phyloP scores from a whole-genome alignment of 768 basidiomycete genomes.

The Favolaschia claudopus region DNA sequence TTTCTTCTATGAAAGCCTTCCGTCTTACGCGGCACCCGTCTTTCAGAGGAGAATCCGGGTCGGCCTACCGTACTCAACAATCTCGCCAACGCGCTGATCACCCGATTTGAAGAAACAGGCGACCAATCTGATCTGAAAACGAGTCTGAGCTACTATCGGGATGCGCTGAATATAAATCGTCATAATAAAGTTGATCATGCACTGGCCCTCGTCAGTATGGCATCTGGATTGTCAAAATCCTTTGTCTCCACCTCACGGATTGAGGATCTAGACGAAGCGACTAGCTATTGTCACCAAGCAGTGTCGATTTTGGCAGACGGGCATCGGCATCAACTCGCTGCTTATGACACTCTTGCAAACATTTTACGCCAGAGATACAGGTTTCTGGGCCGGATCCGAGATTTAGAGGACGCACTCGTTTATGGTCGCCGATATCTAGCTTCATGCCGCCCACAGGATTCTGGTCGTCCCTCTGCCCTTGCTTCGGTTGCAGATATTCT shows the following conservation, averaged over 20 bases:
- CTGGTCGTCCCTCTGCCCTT: neutral
- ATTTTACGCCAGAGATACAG: neutral
- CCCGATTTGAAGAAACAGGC: neutral
- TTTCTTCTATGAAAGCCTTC: too few relatives aligned
- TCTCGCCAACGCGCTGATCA: neutral
- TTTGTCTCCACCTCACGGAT: neutral
- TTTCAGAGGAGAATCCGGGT: neutral
- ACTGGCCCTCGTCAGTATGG: neutral
- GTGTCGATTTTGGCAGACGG: neutral
- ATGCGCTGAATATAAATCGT: neutral
- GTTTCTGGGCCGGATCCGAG: neutral
- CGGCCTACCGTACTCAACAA: neutral
- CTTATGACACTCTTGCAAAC: neutral
- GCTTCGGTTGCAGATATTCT: neutral
- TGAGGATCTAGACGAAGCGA: neutral
- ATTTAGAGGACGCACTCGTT: conserved; percentile 1
- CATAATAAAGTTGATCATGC: neutral
- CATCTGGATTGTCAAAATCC: neutral
- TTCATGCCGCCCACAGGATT: neutral
- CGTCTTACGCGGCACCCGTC: too few relatives aligned
- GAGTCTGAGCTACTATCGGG: neutral
- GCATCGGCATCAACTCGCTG: neutral
- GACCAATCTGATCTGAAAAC: neutral
- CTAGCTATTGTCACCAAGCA: neutral
- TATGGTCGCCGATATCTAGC: neutral